Evolutionary conservation across 441 rosid species (phyloP).

Genomic region (Bocquillonia castaneifolia): DNA sequence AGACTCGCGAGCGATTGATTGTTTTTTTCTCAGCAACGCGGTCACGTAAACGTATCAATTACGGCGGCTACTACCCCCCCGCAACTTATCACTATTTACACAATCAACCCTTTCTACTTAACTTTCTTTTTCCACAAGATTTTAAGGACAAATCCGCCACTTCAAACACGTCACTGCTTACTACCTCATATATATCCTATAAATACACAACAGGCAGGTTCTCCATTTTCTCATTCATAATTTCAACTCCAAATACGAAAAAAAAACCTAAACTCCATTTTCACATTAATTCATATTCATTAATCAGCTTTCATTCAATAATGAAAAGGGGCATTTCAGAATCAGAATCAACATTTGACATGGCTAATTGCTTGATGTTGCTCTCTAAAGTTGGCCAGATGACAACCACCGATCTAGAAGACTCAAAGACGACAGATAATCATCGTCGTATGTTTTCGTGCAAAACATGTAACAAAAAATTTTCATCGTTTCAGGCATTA

Average conservation of each 20-base stretch:
- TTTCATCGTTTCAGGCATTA: conserved; percentile 79
- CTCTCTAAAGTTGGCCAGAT: conserved; percentile 56
- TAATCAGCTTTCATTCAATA: not conserved
- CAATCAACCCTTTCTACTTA: not conserved
- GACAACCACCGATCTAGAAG: not conserved
- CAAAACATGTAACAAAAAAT: conserved; percentile 67
- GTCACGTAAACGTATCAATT: conserved; percentile 25
- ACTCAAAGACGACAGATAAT: not conserved
- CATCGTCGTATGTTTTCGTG: conserved; percentile 63
- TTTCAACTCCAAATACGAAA: not conserved
- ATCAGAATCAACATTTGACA: conserved; percentile 34
- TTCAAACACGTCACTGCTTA: conserved; percentile 15
- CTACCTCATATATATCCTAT: not conserved
- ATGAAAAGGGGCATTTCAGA: conserved; percentile 54
- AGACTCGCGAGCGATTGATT: too few species aligned
- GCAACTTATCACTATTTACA: conserved; percentile 4
- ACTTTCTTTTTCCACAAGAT: conserved; percentile 36
- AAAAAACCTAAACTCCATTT: not conserved
- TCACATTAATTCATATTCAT: not conserved
- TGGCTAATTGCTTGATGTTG: conserved; percentile 65
- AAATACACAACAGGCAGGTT: conserved; percentile 11
- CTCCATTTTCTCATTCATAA: not conserved
- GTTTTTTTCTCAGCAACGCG: conserved; percentile 32
- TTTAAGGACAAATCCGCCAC: conserved; percentile 32
- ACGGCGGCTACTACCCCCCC: conserved; percentile 17